phyloP scores from a whole-genome alignment of 1,139 yeast species.

The Debaryomyces udenii region DNA sequence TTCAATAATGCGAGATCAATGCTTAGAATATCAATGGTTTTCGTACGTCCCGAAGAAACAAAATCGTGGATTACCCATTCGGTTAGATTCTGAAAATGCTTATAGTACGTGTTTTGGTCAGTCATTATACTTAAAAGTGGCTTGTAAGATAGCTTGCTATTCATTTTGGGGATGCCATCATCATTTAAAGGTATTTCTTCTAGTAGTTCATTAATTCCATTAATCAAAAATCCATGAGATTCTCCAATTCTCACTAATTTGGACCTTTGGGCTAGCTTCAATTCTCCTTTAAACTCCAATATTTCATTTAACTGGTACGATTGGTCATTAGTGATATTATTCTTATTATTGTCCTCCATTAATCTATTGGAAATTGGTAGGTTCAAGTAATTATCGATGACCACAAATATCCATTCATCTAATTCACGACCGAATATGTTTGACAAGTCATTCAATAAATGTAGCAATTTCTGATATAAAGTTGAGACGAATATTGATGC shows the following conservation, averaged over 20 bases:
- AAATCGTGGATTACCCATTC: constrained; percentile 49
- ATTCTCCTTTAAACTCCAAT: constrained; percentile 49
- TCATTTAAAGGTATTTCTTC: constrained; percentile 26
- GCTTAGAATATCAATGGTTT: constrained; percentile 73
- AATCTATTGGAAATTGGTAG: constrained; percentile 31
- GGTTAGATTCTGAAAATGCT: constrained; percentile 41
- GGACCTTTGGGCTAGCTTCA: constrained; percentile 48
- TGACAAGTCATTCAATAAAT: constrained; percentile 44
- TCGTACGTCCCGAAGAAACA: constrained; percentile 50
- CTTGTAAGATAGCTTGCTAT: constrained; percentile 15
- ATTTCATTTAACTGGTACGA: constrained; percentile 30
- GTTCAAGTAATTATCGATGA: constrained; percentile 34
- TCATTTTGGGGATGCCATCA: constrained; percentile 8
- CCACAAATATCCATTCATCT: constrained; percentile 33
- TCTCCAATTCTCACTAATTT: constrained; percentile 42
- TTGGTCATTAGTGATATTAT: constrained; percentile 16
- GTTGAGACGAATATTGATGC: constrained; percentile 37
- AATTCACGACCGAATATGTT: constrained; percentile 21
- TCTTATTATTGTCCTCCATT: constrained; percentile 18
- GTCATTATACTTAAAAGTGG: constrained; percentile 20
- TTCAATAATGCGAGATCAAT: constrained; percentile 80
- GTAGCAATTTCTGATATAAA: constrained; percentile 34
- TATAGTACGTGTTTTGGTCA: constrained; percentile 23
- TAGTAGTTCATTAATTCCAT: constrained; percentile 25
- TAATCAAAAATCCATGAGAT: constrained; percentile 34